Conservation (phyloP, 306 rosid genomes). For the Lagenaria siceraria region DNA sequence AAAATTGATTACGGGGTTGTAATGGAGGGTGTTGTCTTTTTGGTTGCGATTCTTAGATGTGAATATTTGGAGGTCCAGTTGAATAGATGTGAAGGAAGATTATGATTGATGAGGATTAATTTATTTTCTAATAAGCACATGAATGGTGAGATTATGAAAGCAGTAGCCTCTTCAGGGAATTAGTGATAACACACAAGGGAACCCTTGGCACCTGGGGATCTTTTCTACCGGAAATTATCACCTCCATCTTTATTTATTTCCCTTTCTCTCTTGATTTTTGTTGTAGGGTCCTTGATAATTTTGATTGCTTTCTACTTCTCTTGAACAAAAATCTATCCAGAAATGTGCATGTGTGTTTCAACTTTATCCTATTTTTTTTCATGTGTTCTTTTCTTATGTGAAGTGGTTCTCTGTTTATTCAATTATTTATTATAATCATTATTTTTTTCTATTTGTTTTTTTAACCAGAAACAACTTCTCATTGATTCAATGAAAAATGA, state of each 20-base stretch:
- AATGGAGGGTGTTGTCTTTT: neutral
- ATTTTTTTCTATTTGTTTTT: too few relatives aligned
- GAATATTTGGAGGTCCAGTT: neutral
- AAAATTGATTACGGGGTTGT: neutral
- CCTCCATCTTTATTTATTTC: neutral
- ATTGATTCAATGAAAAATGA: too few relatives aligned
- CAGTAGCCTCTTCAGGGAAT: neutral
- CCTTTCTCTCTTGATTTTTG: neutral
- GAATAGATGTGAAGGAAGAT: neutral
- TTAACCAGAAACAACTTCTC: too few relatives aligned
- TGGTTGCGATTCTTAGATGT: neutral
- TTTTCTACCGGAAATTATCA: neutral
- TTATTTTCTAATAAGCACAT: neutral
- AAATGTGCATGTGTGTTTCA: neutral
- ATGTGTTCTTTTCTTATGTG: neutral
- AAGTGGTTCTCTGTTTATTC: neutral
- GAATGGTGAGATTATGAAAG: neutral
- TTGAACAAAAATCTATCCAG: neutral
- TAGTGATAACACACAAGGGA: neutral
- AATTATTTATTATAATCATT: neutral
- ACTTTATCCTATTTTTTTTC: neutral
- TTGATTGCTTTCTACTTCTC: neutral
- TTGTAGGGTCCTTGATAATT: neutral
- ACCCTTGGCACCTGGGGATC: neutral
- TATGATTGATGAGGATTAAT: neutral